Conservation (phyloP, 2,329 filamentous ascomycete genomes). For the Madurella fahalii region DNA sequence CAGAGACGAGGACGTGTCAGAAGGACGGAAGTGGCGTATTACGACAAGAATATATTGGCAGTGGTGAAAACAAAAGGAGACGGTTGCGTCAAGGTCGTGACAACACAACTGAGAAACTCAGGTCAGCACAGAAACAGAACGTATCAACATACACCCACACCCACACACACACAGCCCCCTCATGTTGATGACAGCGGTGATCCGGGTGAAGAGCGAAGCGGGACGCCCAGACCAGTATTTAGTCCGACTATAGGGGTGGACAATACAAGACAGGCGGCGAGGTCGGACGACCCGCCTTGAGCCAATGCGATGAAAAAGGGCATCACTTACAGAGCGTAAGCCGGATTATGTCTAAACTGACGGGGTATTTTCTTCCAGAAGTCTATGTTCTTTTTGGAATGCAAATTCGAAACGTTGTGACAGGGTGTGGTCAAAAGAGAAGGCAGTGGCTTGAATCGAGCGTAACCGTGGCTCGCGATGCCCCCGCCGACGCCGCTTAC, state of each 20-base stretch:
- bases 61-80: neutral
- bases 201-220: neutral
- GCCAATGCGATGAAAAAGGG: neutral
- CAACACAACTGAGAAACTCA: neutral
- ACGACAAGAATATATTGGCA: neutral
- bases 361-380: constrained; percentile 14
- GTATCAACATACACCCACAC: too few species aligned
- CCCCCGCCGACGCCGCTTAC: neutral
- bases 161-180: too few species aligned
- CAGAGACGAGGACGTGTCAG: neutral
- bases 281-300: neutral
- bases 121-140: neutral
- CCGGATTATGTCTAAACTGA: constrained; percentile 18
- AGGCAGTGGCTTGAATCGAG: constrained; percentile 1
- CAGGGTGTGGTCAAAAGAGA: constrained; percentile 5
- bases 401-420: constrained; percentile 13
- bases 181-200: too few species aligned
- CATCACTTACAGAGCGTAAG: constrained; percentile 14
- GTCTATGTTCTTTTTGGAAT: constrained; percentile 13
- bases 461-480: neutral
- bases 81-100: neutral
- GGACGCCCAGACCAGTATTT: neutral
- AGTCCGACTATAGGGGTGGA: neutral
- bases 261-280: neutral
- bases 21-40: neutral